Evolutionary conservation across 495 filamentous ascomycete genomes (phyloP).

Genomic region (Aspergillus sparsus): DNA sequence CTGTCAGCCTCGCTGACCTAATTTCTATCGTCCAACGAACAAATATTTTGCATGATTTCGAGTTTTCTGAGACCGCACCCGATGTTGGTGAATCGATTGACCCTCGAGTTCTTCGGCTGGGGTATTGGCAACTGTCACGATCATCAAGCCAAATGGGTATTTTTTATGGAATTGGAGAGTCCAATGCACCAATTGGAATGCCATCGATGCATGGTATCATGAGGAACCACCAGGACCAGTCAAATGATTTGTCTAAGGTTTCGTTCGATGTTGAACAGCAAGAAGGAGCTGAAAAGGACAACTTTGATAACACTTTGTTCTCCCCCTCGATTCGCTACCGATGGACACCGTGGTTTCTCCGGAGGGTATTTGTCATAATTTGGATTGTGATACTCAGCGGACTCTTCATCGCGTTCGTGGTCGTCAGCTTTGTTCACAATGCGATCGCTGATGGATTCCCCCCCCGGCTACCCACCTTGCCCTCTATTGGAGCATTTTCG

Average conservation of each 20-base stretch:
- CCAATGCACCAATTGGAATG: constrained; percentile 55
- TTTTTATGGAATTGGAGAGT: constrained; percentile 68
- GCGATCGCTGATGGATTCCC: constrained; percentile 67
- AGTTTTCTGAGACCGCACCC: constrained; percentile 55
- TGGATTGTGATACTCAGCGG: constrained; percentile 64
- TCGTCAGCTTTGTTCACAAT: constrained; percentile 74
- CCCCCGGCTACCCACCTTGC: constrained; percentile 62
- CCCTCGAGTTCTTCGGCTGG: constrained; percentile 62
- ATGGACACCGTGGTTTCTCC: constrained; percentile 79
- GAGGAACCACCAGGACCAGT: constrained; percentile 36
- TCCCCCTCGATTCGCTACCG: constrained; percentile 56
- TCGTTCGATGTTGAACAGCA: constrained; percentile 49
- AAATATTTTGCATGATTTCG: constrained; percentile 72
- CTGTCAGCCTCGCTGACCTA: constrained; percentile 76
- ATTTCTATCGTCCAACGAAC: constrained; percentile 73
- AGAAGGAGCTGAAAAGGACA: constrained; percentile 32
- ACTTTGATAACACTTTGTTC: constrained; percentile 45
- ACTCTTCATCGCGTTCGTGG: constrained; percentile 70
- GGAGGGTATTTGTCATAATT: constrained; percentile 59
- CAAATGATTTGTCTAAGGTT: constrained; percentile 33
- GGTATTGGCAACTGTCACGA: constrained; percentile 74
- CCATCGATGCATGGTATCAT: constrained; percentile 53
- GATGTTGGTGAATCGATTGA: constrained; percentile 49
- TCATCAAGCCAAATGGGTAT: constrained; percentile 49
- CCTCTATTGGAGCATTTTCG: constrained; percentile 68